Evolutionary conservation across 2,329 filamentous ascomycete species (phyloP).

Genomic region (Aspergillus bombycis): DNA sequence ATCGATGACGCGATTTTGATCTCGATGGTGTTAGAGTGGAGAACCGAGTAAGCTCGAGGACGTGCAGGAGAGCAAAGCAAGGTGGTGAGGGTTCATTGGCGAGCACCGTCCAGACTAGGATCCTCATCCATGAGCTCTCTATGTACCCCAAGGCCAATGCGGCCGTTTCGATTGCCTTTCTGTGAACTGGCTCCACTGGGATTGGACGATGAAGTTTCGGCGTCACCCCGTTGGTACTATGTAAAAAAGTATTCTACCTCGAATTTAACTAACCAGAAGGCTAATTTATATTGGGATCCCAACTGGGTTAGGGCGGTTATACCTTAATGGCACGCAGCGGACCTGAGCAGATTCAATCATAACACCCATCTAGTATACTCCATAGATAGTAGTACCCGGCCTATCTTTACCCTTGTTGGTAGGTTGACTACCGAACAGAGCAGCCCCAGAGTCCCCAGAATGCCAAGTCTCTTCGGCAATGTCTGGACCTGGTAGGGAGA

Average conservation of each 20-base stretch:
- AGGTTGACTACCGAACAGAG: neutral
- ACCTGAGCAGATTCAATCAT: neutral
- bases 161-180: neutral
- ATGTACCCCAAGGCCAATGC: neutral
- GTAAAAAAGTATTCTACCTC: neutral
- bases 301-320: neutral
- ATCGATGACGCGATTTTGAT: constrained; percentile 41
- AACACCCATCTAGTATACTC: neutral
- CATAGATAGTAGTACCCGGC: no score
- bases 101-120: neutral
- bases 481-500: constrained; percentile 6
- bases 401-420: neutral
- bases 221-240: neutral
- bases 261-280: neutral
- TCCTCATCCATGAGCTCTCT: neutral
- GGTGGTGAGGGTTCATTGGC: neutral
- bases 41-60: constrained; percentile 8
- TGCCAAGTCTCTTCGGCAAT: constrained; percentile 16
- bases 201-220: neutral
- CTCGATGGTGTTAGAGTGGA: constrained; percentile 32
- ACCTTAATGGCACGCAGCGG: neutral
- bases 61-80: neutral
- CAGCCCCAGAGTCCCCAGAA: neutral
- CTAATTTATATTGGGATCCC: neutral
- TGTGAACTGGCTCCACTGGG: neutral